These are phyloP conservation scores for Lactarius hatsudake DNA, from an alignment of 768 basidiomycete species.

Conservation along the genomic window DNA sequence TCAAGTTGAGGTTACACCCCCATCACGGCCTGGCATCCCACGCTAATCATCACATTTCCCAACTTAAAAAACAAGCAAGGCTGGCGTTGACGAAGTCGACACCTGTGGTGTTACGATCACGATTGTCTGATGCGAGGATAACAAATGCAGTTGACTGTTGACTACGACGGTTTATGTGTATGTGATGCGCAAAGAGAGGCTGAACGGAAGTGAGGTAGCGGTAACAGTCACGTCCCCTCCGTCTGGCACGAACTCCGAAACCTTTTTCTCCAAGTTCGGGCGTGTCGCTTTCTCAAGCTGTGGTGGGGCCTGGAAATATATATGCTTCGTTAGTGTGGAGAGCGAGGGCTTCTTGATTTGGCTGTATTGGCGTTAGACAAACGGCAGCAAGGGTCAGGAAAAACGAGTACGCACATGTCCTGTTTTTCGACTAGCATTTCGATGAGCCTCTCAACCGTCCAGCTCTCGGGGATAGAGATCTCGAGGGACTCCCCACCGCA, in stretches of 20 bases:
- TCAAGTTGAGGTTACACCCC: too few relatives aligned
- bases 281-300: conserved; percentile 86
- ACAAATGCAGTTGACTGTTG: background rate
- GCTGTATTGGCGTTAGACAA: conserved; percentile 40
- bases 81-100: too few relatives aligned
- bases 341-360: conserved; percentile 97
- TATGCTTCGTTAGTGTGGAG: conserved; percentile 67
- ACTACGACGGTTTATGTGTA: conserved; percentile 41
- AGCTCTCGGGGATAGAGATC: conserved; percentile 62
- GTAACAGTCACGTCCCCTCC: conserved; percentile 86
- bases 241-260: conserved; percentile 73
- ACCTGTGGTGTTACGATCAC: background rate
- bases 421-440: conserved; percentile 85
- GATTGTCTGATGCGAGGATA: background rate
- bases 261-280: conserved; percentile 85
- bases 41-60: too few relatives aligned
- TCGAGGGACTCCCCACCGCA: conserved; percentile 90
- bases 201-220: conserved; percentile 86
- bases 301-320: conserved; percentile 93
- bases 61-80: too few relatives aligned
- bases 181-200: conserved; percentile 61
- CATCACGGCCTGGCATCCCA: too few relatives aligned
- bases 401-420: conserved; percentile 66
- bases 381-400: background rate
- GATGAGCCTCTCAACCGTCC: conserved; percentile 83